These are phyloP conservation scores for Saitozyma podzolica DNA, from an alignment of 768 basidiomycete species.

Conservation along the genomic window DNA sequence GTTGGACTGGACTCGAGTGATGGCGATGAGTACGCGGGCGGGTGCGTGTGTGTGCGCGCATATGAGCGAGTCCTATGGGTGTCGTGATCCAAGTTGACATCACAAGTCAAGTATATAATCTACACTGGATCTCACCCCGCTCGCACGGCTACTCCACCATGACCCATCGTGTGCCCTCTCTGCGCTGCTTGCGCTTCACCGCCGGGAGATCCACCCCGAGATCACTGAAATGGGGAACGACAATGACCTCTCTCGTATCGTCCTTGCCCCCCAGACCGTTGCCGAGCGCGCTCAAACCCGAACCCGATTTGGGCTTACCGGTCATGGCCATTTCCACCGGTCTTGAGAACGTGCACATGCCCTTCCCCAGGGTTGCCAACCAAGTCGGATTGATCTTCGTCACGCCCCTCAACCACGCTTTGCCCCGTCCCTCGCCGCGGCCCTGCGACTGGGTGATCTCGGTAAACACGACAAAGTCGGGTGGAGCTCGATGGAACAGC, in stretches of 20 bases:
- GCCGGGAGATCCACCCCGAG: conserved; percentile 85
- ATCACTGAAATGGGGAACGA: conserved; percentile 80
- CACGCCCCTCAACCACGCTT: conserved; percentile 66
- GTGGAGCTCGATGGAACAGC: conserved; percentile 66
- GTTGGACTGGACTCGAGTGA: not conserved
- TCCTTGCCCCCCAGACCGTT: conserved; percentile 44
- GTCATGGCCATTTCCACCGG: conserved; percentile 61
- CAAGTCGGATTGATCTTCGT: conserved; percentile 85
- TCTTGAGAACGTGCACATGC: conserved; percentile 86
- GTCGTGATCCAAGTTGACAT: not conserved
- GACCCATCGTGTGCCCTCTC: conserved; percentile 53
- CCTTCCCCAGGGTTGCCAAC: conserved; percentile 75
- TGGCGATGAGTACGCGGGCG: not conserved
- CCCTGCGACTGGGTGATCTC: conserved; percentile 70
- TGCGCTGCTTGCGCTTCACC: conserved; percentile 56
- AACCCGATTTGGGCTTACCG: conserved; percentile 11
- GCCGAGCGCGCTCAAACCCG: conserved; percentile 42
- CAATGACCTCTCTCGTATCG: conserved; percentile 61
- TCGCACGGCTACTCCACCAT: conserved; percentile 23
- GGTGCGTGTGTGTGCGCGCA: not conserved
- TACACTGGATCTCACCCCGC: not conserved
- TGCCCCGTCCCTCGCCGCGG: conserved; percentile 64
- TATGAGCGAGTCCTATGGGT: not conserved
- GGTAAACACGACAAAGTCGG: conserved; percentile 80
- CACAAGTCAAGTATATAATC: not conserved